Base-by-base conservation (phyloP, 1,284 basidiomycete species). In the Marasmius tenuissimus region DNA sequence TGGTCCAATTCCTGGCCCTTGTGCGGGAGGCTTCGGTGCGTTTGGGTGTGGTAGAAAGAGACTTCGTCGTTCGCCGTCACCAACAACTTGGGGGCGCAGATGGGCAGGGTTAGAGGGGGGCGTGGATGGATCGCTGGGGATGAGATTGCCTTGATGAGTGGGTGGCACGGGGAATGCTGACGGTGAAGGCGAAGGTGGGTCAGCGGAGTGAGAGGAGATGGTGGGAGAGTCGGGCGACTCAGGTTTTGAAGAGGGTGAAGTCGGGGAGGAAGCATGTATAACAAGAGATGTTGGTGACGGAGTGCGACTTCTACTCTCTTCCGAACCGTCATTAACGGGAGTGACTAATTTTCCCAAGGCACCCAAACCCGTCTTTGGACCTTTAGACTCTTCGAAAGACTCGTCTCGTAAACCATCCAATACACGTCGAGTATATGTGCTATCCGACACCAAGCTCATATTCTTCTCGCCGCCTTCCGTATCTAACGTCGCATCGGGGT, bases 41-140 rank as follows among this genome's bases (percentile, higher is more conserved):
- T 88, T 87, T 0, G 89, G 89, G 68, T 91, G 89, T 0, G 89
- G 90, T 16, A 87, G 77, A 72, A 90, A 92, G 22, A 88, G 71
- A 58, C 81, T 86, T 45, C 76, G 78, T 18, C 82, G 79, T 5
- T 69, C 57, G 52, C 75, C 75, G 5, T 55, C 42, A 37, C 33
- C 38, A n/a, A 37, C 39, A n/a, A 38, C 18, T 38, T 34, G 42
- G 20, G 34, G 33, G 60, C 75, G 70, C 40, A 73, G 70, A 47
- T 75, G 76, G 14, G 66, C 66, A 8, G 73, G 70, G 55, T 71
- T 74, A 22, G 27, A 27, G 27, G 70, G 75, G 16, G 70, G 73
- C 14, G 70, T 68, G 63, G 16, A 71, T 55, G 27, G 65, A 58
- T 7, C 68, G 64, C 18, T 65, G 35, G n/a, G 67, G 57, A 20